Base-by-base conservation (phyloP, 495 filamentous ascomycete genomes). In the Daldinia bambusicola region DNA sequence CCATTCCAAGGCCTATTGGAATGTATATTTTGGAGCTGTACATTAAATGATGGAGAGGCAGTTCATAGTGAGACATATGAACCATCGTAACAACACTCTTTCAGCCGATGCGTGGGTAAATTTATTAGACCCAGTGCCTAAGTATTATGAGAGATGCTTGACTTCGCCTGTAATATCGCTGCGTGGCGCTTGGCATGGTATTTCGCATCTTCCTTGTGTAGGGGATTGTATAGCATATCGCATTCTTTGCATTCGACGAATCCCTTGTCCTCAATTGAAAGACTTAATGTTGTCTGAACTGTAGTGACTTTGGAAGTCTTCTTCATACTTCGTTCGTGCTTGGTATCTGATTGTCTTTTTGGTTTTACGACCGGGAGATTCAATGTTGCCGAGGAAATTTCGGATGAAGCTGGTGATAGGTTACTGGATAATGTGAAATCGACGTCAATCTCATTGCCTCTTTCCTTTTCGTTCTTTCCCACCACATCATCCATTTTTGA, bases 181-280 rank as follows among this genome's bases (percentile, higher is more conserved):
- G 75, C 70, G 56, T 85, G 83, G 18, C 75, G 75, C 51, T 70
- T 77, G 37, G 76, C 78, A 66, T 85, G 83, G 40, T 75, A 79
- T 55, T 78, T 80, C 31, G 80, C 76, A 59, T 85, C 83, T 48
- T 82, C 77, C 38, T 80, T 76, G 58, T 84, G 80, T 41, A 83
- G 70, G 2, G 80, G 81, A 41, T 85, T 85, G 64, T 84, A 85
- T 16, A 85, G 58, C 50, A 84, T 79, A 8, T 79, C 75, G 66
- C 83, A 85, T 30, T 80, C 77, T 38, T 78, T 81, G 59, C 83
- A 84, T 43, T 84, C 75, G 0, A 76, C 78, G 55, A 84, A 84
- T 0, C 76, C 78, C 1, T 80, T 72, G 1, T 78, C 78, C 9
- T 75, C 70, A 5, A 72, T 71, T 6, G 78, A 69, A 5, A 85